phyloP scores from a whole-genome alignment of 345 rosid genomes.

The Eutrema heterophyllum region DNA sequence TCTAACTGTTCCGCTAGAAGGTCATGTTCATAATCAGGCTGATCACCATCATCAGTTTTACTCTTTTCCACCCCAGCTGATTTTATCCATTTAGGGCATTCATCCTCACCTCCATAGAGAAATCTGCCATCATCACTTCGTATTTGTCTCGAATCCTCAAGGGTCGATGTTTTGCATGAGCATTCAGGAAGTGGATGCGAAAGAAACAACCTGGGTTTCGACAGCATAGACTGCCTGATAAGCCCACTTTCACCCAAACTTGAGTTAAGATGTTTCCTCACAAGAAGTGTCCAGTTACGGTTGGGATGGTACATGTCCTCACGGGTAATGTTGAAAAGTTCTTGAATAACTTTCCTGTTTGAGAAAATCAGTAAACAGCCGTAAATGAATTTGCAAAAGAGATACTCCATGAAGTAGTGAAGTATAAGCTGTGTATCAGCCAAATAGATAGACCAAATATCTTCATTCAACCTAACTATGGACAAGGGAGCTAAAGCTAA shows the following conservation, averaged over 20 bases:
- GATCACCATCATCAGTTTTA: conserved; percentile 44
- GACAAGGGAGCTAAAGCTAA: not conserved
- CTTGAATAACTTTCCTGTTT: conserved; percentile 65
- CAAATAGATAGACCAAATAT: not conserved
- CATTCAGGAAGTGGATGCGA: conserved; percentile 98
- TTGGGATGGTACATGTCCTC: conserved; percentile 76
- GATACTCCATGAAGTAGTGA: not conserved
- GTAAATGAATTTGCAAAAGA: not conserved
- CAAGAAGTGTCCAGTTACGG: conserved; percentile 68
- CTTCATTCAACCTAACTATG: not conserved
- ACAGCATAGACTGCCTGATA: conserved; percentile 52
- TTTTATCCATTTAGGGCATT: conserved; percentile 92
- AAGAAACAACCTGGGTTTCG: conserved; percentile 67
- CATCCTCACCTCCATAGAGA: conserved; percentile 73
- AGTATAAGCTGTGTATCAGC: not conserved
- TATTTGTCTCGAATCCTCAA: conserved; percentile 30
- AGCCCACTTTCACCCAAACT: conserved; percentile 81
- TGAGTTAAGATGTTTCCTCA: conserved; percentile 74
- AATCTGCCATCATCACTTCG: conserved; percentile 41
- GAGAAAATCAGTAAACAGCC: conserved; percentile 11
- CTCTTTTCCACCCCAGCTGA: conserved; percentile 38
- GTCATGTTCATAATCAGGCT: conserved; percentile 54
- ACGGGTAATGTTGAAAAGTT: conserved; percentile 48
- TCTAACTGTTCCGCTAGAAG: conserved; percentile 45
- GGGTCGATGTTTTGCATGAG: conserved; percentile 68